A percentile compares a stretch with the other conserved stretches of the same genome.
These are phyloP conservation scores for Arthrobotrys pseudoclavata DNA, from an alignment of 2,329 filamentous ascomycete species.

Conservation along the genomic window DNA sequence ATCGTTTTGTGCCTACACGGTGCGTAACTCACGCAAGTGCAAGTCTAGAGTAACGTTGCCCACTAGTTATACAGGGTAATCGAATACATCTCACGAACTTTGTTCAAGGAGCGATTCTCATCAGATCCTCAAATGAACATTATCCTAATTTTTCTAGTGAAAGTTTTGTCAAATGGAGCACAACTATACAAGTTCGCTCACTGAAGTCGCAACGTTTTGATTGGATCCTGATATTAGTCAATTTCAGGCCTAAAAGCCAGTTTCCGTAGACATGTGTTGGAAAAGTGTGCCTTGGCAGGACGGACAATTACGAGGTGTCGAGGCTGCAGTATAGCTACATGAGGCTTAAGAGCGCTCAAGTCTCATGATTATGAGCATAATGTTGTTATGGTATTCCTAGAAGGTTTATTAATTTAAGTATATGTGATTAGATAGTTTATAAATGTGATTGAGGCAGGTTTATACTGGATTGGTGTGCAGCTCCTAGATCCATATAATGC, in stretches of 20 bases:
- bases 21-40: background rate
- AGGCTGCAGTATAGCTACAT: background rate
- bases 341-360: background rate
- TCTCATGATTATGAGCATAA: constrained; percentile 6
- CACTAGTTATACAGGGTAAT: background rate
- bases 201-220: background rate
- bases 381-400: background rate
- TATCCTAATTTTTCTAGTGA: background rate
- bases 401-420: background rate
- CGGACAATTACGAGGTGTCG: background rate
- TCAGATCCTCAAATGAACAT: background rate
- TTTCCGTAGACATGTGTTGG: background rate
- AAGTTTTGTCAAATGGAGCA: background rate
- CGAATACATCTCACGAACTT: background rate
- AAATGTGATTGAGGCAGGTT: too few species aligned
- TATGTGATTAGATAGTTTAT: background rate
- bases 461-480: too few species aligned
- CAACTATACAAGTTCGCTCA: background rate
- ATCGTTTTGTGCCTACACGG: background rate
- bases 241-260: background rate
- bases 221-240: background rate
- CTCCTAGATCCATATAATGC: too few species aligned
- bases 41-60: background rate
- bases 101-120: background rate
- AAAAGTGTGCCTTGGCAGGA: background rate